Base-by-base conservation (phyloP, 495 filamentous ascomycete species). In the Podospora appendiculata region DNA sequence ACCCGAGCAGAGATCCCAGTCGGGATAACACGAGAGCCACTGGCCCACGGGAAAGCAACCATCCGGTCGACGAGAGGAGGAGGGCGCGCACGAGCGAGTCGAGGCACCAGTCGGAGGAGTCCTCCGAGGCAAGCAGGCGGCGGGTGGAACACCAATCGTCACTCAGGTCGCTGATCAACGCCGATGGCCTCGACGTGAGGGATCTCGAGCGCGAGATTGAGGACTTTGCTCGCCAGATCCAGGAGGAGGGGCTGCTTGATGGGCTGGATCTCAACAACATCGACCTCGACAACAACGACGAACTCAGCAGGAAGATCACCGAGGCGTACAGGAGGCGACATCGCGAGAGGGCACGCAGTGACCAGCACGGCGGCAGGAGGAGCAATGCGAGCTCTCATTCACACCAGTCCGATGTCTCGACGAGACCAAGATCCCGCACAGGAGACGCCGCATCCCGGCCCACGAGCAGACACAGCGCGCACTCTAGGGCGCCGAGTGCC, bases 101-200 rank as follows among this genome's bases (percentile, higher is more conserved):
- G 11, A 57, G 62, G n/a, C 70, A 69, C 40, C 49, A 67, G 14
- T 53, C 60, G 43, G 53, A 63, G 56, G 66, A 70, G 48, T 64
- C 65, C 19, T 58, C 66, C 3, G 59, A 56, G 34, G 57, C 55
- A 32, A 65, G 86, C 51, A 32, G 33, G 35, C 14, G 59, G 14
- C 84, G 80, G 39, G 73, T 96, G 45, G 87, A 89, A 63, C 90
- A 95, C 57, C 90, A 96, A 69, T 82, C 85, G 0, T 93, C 88
- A 54, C 72, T 96, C 57, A 75, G 90, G 50, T 92, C 85, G n/a
- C 60, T 96, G 56, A 76, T 96, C 51, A 88, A 85, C 56, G 70
- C 82, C 11, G 86, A 85, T 0, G 87, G 90, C 56, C 64, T 86
- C n/a, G 87, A 86, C 60, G 75, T 77, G 16, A 70, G 73, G 43